Conservation (phyloP, 2,329 filamentous ascomycete species). For the Apiospora kogelbergensis region DNA sequence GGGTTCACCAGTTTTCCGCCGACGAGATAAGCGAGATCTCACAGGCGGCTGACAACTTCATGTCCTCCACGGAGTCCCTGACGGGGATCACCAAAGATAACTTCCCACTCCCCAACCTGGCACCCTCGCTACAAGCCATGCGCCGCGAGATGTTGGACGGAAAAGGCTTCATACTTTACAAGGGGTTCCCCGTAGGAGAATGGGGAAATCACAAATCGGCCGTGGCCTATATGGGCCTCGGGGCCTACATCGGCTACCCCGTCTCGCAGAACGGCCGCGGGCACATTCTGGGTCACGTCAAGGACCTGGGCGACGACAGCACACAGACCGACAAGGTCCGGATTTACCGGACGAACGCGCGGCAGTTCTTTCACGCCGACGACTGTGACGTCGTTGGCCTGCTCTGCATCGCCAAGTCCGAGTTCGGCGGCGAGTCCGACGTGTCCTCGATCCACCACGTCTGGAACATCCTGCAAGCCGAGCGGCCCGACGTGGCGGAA, state of each 20-base stretch:
- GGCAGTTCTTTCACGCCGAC: constrained; percentile 84
- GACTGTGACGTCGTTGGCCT: constrained; percentile 81
- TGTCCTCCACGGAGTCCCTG: constrained; percentile 56
- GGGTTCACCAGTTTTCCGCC: constrained; percentile 65
- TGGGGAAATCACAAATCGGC: constrained; percentile 82
- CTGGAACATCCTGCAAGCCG: constrained; percentile 74
- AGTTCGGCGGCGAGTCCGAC: constrained; percentile 82
- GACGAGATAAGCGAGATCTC: constrained; percentile 63
- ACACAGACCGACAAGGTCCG: constrained; percentile 82
- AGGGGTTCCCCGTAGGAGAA: constrained; percentile 72
- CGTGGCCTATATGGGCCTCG: constrained; percentile 87
- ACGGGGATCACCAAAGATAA: constrained; percentile 62
- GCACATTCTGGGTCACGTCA: constrained; percentile 86
- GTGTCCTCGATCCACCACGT: constrained; percentile 77
- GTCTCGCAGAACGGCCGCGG: constrained; percentile 79
- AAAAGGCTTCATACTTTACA: constrained; percentile 89
- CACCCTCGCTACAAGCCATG: constrained; percentile 52
- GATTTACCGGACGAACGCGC: constrained; percentile 85
- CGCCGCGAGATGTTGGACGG: constrained; percentile 72
- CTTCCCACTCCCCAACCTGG: constrained; percentile 61
- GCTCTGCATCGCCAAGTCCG: constrained; percentile 74
- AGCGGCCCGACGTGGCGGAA: constrained; percentile 77
- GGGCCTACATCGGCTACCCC: constrained; percentile 81
- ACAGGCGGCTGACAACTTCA: constrained; percentile 61
- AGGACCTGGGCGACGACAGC: constrained; percentile 81